These are phyloP conservation scores for Stenogyne calaminthoides DNA, from an alignment of 305 asterid species.

Conservation along the genomic window DNA sequence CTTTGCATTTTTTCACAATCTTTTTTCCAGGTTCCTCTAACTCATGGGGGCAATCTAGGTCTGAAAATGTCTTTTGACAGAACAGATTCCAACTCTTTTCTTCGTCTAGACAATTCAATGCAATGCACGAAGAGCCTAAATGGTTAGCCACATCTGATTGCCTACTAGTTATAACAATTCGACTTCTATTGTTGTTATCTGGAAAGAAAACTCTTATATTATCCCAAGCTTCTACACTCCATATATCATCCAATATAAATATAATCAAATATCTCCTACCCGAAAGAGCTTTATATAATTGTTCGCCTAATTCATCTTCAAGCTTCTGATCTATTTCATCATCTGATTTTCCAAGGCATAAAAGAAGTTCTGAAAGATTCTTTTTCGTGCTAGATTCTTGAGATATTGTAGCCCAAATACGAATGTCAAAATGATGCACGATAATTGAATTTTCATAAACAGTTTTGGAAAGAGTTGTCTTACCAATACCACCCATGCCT, in stretches of 20 bases:
- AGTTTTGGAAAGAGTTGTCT: conserved; percentile 20
- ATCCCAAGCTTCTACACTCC: conserved; percentile 16
- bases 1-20: neutral
- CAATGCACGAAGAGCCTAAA: neutral
- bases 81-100: conserved; percentile 4
- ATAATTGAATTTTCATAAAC: neutral
- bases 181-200: neutral
- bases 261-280: conserved; percentile 8
- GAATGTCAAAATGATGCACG: neutral
- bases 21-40: neutral
- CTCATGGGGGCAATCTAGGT: neutral
- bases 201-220: neutral
- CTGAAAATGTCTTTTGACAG: neutral
- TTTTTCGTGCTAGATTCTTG: neutral
- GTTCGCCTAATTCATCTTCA: neutral
- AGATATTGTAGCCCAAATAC: conserved; percentile 10
- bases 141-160: neutral
- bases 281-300: neutral
- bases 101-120: neutral
- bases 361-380: neutral
- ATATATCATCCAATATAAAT: neutral
- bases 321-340: too few relatives aligned
- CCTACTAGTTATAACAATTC: conserved; percentile 18
- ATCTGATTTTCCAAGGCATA: neutral
- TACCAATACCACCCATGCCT: conserved; percentile 30